Evolutionary conservation across 1,139 yeast species (phyloP), one percentile per base, ranked within the genome.

Genomic region (Arxiozyma slooffiae): DNA sequence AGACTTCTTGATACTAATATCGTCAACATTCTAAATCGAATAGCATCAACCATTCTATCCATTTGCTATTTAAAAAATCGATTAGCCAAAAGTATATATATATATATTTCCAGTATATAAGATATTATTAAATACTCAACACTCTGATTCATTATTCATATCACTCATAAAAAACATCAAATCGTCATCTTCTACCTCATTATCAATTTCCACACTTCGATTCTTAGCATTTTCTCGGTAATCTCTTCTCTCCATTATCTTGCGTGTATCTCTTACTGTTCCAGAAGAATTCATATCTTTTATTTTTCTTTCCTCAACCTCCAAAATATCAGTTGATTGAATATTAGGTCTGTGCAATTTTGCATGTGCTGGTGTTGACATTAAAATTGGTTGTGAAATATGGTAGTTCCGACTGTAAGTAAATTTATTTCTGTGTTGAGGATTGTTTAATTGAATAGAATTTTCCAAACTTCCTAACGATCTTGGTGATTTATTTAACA

Each of bases 111-210:
- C 36, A 30, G 36, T 30, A 11, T 30, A 30, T 30, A 30, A 30
- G 36, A 30, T 3, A 30, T 30, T 30, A 30, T 30, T 30, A 3
- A 8, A 30, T 30, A n/a, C 17, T 26, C 34, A 41, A 16, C 44
- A 41, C n/a, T 40, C 36, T 36, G 49, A 47, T 24, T 64, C 55
- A 38, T 65, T 55, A 53, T 83, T 81, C 92, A 85, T 85, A 62
- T 87, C 96, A 64, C 95, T 87, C 95, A 88, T 86, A 34, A 94
- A 84, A 67, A 88, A 88, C 51, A 88, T 71, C 60, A 88, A 70
- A 54, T 86, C 96, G 56, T 86, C 95, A 55, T 85, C 94, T 44
- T 83, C 88, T 40, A 80, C 83, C 38, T 77, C 80, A 54, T 50
- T 55, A 24, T 46, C 44, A 18, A 45, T 23, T 23, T 30, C 39